Percentiles rank a stretch among this genome's conserved stretches.
These are phyloP conservation scores for Hippophae gyantsensis DNA, from an alignment of 306 rosid species.

Conservation along the genomic window DNA sequence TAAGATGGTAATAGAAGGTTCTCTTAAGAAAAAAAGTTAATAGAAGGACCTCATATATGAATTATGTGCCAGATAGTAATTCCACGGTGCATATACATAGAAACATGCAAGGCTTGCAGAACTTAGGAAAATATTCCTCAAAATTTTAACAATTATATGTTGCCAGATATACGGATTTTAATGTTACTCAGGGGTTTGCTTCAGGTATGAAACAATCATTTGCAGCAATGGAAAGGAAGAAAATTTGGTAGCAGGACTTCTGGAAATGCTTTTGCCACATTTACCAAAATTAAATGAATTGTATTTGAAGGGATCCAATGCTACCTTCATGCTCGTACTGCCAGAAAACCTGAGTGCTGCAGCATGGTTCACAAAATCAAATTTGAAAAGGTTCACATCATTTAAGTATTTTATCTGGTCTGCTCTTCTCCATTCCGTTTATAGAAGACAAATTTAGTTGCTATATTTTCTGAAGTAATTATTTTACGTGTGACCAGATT, in stretches of 20 bases:
- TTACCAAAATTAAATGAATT: slow-evolving; percentile 47
- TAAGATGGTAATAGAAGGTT: no score
- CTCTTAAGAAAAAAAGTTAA: no score
- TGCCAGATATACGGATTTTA: no score
- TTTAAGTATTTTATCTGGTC: slow-evolving; percentile 8
- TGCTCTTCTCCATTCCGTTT: slow-evolving; percentile 8
- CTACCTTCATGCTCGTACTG: slow-evolving; percentile 44
- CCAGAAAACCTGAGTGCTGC: slow-evolving; percentile 44
- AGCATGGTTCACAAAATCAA: slow-evolving; percentile 78
- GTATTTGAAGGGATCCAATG: slow-evolving; percentile 44
- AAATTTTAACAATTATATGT: no score
- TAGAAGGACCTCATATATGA: no score
- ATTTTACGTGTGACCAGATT: slow-evolving; percentile 45
- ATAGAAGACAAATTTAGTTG: not conserved
- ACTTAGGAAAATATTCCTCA: no score
- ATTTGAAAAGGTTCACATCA: slow-evolving; percentile 58
- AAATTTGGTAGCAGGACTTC: slow-evolving; percentile 48
- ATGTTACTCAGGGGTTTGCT: slow-evolving; percentile 1
- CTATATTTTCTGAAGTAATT: slow-evolving; percentile 11
- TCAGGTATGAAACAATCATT: slow-evolving; percentile 63
- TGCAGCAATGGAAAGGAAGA: slow-evolving; percentile 39
- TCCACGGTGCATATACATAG: no score
- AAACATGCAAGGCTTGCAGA: no score
- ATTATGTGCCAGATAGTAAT: no score
- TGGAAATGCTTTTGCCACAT: slow-evolving; percentile 63